These are phyloP conservation scores for Rhytidhysteron rufulum DNA, from an alignment of 2,329 filamentous ascomycete species.

Conservation along the genomic window DNA sequence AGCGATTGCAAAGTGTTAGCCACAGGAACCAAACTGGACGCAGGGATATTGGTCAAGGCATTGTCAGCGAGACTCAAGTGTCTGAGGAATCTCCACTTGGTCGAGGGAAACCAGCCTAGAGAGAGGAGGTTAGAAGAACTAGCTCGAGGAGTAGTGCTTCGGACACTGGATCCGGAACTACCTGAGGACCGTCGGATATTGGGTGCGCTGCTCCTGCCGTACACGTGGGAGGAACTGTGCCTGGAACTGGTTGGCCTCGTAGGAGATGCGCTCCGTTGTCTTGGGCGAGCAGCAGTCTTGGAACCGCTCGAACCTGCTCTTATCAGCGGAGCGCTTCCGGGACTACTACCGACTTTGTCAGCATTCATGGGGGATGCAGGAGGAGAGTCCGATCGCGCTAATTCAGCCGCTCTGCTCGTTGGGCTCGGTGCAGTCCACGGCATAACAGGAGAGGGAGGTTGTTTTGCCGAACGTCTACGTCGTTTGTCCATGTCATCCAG, in stretches of 20 bases:
- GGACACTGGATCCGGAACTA: conserved; percentile 78
- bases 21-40: conserved; percentile 72
- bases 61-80: conserved; percentile 93
- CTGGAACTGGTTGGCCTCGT: conserved; percentile 71
- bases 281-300: conserved; percentile 26
- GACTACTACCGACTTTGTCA: conserved; percentile 48
- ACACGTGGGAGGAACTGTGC: conserved; percentile 61
- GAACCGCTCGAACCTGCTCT: conserved; percentile 55
- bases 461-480: conserved; percentile 80
- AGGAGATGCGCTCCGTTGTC: conserved; percentile 77
- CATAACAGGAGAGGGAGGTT: conserved; percentile 72
- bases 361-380: conserved; percentile 35
- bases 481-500: conserved; percentile 95
- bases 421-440: conserved; percentile 64
- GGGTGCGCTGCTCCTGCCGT: conserved; percentile 62
- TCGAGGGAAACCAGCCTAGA: conserved; percentile 68
- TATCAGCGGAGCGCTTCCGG: conserved; percentile 45
- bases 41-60: conserved; percentile 74
- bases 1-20: conserved; percentile 86
- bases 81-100: conserved; percentile 92
- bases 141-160: conserved; percentile 53
- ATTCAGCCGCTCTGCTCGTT: conserved; percentile 60
- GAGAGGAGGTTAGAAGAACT: conserved; percentile 76
- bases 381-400: conserved; percentile 65
- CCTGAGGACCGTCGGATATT: conserved; percentile 86